A percentile compares a stretch with the other conserved stretches of the same genome.
These are phyloP conservation scores for Lactarius quietus DNA, from an alignment of 768 basidiomycete species.

Conservation along the genomic window DNA sequence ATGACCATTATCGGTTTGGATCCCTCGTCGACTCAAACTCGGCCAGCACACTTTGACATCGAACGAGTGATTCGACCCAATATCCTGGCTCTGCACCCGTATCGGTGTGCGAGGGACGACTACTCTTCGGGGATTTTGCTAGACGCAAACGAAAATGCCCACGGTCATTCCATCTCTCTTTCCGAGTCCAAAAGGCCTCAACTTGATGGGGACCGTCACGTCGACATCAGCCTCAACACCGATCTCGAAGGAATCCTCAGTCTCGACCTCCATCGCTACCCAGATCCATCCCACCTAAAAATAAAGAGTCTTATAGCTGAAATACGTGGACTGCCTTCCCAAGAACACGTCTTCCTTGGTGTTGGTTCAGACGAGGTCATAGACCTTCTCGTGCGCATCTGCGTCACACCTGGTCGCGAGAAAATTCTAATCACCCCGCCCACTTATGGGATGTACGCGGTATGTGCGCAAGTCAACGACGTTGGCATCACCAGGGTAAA, in stretches of 20 bases:
- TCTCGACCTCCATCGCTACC: constrained; percentile 83
- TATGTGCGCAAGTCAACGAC: constrained; percentile 95
- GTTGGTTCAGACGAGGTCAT: constrained; percentile 98
- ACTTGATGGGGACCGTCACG: constrained; percentile 24
- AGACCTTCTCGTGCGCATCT: constrained; percentile 88
- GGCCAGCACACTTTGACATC: constrained; percentile 82
- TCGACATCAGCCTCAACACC: constrained; percentile 31
- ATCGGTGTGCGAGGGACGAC: constrained; percentile 95
- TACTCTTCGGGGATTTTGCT: constrained; percentile 88
- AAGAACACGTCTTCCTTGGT: constrained; percentile 78
- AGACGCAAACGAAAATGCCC: constrained; percentile 96
- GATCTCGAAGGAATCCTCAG: constrained; percentile 37
- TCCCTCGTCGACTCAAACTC: constrained; percentile 39
- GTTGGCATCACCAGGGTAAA: constrained; percentile 75
- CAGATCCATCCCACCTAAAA: constrained; percentile 79
- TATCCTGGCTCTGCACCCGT: constrained; percentile 86
- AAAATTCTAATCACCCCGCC: constrained; percentile 89
- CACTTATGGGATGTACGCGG: constrained; percentile 97
- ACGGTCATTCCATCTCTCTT: constrained; percentile 70
- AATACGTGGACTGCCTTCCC: constrained; percentile 62
- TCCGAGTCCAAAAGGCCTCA: constrained; percentile 22
- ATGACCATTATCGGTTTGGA: constrained; percentile 68
- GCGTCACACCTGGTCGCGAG: constrained; percentile 71
- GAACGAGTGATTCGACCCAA: constrained; percentile 87
- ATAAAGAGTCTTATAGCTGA: constrained; percentile 75